Evolutionary conservation across 129 eudicot genomes (phyloP).

Genomic region (Ambrosia artemisiifolia): DNA sequence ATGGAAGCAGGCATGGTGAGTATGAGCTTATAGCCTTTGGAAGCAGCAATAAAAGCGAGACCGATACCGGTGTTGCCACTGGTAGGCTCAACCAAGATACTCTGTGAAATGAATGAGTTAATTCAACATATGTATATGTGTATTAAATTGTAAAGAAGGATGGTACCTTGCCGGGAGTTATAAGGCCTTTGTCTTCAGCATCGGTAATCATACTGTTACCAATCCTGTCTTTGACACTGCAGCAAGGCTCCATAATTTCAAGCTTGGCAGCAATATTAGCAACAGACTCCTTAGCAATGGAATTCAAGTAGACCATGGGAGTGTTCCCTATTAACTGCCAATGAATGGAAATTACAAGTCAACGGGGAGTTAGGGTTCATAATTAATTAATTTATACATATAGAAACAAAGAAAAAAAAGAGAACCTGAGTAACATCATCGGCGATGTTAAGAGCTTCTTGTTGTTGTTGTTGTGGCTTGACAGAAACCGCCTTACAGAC

Average conservation of each 20-base stretch:
- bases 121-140: not conserved
- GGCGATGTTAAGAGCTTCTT: conserved; percentile 84
- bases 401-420: not conserved
- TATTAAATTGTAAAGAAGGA: not conserved
- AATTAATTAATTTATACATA: no score
- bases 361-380: no score
- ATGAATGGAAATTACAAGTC: no score
- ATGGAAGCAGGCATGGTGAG: conserved; percentile 98
- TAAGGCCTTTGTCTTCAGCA: conserved; percentile 86
- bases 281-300: conserved; percentile 64
- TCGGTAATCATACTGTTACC: conserved; percentile 91
- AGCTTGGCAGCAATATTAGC: conserved; percentile 98
- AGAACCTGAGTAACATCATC: conserved; percentile 93
- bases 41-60: conserved; percentile 97
- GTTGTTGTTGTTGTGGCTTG: conserved; percentile 36
- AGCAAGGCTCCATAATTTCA: conserved; percentile 98
- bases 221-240: conserved; percentile 97
- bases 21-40: conserved; percentile 91
- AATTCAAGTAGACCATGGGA: conserved; percentile 92
- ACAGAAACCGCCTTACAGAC: conserved; percentile 68
- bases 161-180: conserved; percentile 91
- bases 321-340: conserved; percentile 97
- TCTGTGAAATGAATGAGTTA: conserved; percentile 28
- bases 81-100: conserved; percentile 94
- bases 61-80: conserved; percentile 99